Evolutionary conservation across 2,329 filamentous ascomycete genomes (phyloP).

Genomic region (Paracoccidioides lutzii): DNA sequence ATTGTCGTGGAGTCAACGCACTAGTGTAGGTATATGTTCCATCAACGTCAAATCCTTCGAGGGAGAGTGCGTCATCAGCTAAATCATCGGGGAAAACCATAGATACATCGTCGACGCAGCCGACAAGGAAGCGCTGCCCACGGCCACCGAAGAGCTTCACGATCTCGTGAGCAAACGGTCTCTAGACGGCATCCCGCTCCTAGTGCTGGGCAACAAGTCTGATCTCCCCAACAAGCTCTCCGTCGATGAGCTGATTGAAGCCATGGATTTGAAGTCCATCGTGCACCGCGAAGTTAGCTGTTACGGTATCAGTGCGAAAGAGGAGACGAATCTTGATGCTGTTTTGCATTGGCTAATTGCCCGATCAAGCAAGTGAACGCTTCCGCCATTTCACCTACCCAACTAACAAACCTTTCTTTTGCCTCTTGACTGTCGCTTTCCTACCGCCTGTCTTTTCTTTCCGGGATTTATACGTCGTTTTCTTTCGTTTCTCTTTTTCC

Average conservation of each 20-base stretch:
- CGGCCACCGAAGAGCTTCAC: conserved; percentile 86
- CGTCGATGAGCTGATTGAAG: conserved; percentile 91
- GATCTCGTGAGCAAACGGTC: conserved; percentile 72
- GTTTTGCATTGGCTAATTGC: conserved; percentile 95
- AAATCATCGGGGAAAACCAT: conserved; percentile 4
- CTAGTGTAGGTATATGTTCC: conserved; percentile 51
- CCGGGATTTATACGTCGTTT: neutral
- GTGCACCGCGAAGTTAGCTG: conserved; percentile 90
- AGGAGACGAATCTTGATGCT: conserved; percentile 95
- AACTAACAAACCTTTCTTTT: neutral
- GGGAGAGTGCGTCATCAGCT: conserved; percentile 3
- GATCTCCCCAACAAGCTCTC: conserved; percentile 82
- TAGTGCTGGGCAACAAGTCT: conserved; percentile 95
- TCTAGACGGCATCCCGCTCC: conserved; percentile 76
- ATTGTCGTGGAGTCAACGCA: conserved; percentile 92
- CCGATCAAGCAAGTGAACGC: conserved; percentile 55
- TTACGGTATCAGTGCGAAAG: conserved; percentile 96
- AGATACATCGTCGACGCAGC: conserved; percentile 95
- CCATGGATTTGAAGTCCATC: conserved; percentile 77
- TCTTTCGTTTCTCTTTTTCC: conserved; percentile 2
- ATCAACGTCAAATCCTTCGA: neutral
- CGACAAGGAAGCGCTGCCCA: conserved; percentile 64
- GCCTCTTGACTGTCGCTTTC: neutral
- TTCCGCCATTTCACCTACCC: neutral
- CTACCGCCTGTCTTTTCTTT: neutral